Evolutionary conservation across 352 stramenopile genomes (phyloP).

Genomic region (Globisporangium lucens): DNA sequence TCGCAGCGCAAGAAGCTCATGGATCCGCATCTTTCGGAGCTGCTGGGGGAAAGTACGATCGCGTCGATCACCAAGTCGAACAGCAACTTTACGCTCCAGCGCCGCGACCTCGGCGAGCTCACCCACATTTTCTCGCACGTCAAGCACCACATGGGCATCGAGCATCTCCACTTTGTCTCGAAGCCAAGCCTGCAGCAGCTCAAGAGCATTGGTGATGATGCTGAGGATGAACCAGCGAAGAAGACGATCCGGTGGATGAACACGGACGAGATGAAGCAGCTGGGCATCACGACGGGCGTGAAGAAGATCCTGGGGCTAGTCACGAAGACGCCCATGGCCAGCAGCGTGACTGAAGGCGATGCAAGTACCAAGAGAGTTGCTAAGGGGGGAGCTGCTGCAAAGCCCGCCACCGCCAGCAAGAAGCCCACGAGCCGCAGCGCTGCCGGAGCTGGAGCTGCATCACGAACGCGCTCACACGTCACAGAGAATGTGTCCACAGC

Average conservation of each 20-base stretch:
- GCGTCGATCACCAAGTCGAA: conserved; percentile 18
- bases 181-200: conserved; percentile 21
- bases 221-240: conserved; percentile 11
- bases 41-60: conserved; percentile 31
- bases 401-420: conserved; percentile 1
- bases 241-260: conserved; percentile 70
- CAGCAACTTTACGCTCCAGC: conserved; percentile 17
- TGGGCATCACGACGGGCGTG: conserved; percentile 85
- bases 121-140: conserved; percentile 90
- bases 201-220: background rate
- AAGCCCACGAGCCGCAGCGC: conserved; percentile 11
- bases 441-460: background rate
- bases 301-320: conserved; percentile 84
- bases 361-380: background rate
- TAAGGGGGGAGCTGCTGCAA: conserved; percentile 6
- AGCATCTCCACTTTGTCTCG: conserved; percentile 66
- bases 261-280: conserved; percentile 60
- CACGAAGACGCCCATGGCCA: conserved; percentile 10
- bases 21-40: conserved; percentile 30
- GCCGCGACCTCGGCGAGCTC: conserved; percentile 65
- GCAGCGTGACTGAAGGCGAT: background rate
- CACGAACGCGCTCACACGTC: conserved; percentile 33
- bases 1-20: conserved; percentile 59
- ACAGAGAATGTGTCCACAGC: conserved; percentile 22
- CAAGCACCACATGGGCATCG: conserved; percentile 89